These are phyloP conservation scores for Hygrocybe punicea DNA, from an alignment of 768 basidiomycete species.

Conservation along the genomic window DNA sequence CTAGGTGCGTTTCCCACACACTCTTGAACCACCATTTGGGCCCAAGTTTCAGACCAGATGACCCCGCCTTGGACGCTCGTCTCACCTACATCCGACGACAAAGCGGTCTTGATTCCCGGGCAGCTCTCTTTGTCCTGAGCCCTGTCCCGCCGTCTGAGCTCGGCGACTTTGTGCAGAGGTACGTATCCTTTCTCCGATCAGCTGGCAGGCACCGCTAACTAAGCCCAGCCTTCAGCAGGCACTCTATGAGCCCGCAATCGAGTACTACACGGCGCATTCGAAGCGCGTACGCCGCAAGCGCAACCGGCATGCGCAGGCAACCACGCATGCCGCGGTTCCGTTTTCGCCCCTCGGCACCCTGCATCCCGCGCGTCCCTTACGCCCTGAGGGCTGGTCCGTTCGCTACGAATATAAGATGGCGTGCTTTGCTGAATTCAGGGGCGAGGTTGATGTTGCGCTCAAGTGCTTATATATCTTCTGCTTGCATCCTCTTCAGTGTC, in stretches of 20 bases:
- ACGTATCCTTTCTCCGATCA: constrained; percentile 1
- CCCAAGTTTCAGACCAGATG: constrained; percentile 50
- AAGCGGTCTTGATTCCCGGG: constrained; percentile 85
- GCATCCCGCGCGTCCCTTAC: constrained; percentile 54
- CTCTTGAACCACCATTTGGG: background rate
- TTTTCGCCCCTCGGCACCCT: constrained; percentile 44
- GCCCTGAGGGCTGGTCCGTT: constrained; percentile 91
- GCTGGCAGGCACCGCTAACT: background rate
- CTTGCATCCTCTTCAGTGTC: background rate
- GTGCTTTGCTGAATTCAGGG: constrained; percentile 91
- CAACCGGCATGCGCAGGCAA: constrained; percentile 67
- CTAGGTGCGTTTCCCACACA: constrained; percentile 55
- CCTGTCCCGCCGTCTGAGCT: constrained; percentile 87
- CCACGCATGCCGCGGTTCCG: constrained; percentile 47
- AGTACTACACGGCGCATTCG: constrained; percentile 91
- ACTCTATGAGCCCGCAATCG: constrained; percentile 81
- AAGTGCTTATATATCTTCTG: constrained; percentile 54
- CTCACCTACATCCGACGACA: constrained; percentile 85
- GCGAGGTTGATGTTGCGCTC: constrained; percentile 87
- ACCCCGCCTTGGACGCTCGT: constrained; percentile 76
- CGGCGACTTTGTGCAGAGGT: constrained; percentile 86
- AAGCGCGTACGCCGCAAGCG: constrained; percentile 90
- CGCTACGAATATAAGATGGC: constrained; percentile 98
- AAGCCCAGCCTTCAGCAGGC: constrained; percentile 75
- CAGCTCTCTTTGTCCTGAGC: constrained; percentile 90